A percentile compares a stretch with the other conserved stretches of the same genome.
Evolutionary conservation across 805 yeast species (phyloP).

Genomic region (Peterozyma toletana): DNA sequence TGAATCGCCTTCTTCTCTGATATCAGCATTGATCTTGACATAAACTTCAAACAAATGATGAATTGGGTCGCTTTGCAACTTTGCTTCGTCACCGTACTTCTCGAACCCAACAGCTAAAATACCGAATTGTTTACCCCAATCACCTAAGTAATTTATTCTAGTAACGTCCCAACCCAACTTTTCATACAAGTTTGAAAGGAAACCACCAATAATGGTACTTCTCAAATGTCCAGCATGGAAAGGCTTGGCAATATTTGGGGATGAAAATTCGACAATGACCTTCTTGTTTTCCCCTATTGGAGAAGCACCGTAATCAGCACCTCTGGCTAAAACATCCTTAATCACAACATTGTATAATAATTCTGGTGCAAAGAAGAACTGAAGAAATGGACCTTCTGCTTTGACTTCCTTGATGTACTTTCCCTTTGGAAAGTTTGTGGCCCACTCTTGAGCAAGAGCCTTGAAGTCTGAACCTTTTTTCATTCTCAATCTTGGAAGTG

Average conservation of each 20-base stretch:
- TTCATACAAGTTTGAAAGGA: slow-evolving; percentile 83
- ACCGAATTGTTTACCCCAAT: slow-evolving; percentile 99
- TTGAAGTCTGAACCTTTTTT: slow-evolving; percentile 78
- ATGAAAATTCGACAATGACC: slow-evolving; percentile 81
- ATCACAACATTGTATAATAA: slow-evolving; percentile 63
- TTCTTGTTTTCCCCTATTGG: slow-evolving; percentile 70
- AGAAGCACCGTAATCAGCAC: slow-evolving; percentile 61
- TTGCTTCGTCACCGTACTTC: slow-evolving; percentile 75
- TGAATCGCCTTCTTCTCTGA: slow-evolving; percentile 47
- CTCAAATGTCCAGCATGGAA: slow-evolving; percentile 99
- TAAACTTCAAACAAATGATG: slow-evolving; percentile 92
- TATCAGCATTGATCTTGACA: slow-evolving; percentile 78
- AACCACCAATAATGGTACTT: slow-evolving; percentile 97
- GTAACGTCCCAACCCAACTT: slow-evolving; percentile 87
- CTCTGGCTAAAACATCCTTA: slow-evolving; percentile 58
- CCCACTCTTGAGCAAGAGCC: slow-evolving; percentile 69
- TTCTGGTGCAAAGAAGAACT: slow-evolving; percentile 71
- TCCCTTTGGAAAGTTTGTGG: slow-evolving; percentile 67
- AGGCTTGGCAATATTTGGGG: slow-evolving; percentile 98
- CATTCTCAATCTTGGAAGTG: slow-evolving; percentile 84
- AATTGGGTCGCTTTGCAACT: slow-evolving; percentile 72
- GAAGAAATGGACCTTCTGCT: slow-evolving; percentile 87
- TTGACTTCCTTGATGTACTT: slow-evolving; percentile 61
- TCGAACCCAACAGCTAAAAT: slow-evolving; percentile 88
- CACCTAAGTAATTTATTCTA: slow-evolving; percentile 93